Evolutionary conservation across 2,329 filamentous ascomycete genomes (phyloP).

Genomic region (Colletotrichum tabaci): DNA sequence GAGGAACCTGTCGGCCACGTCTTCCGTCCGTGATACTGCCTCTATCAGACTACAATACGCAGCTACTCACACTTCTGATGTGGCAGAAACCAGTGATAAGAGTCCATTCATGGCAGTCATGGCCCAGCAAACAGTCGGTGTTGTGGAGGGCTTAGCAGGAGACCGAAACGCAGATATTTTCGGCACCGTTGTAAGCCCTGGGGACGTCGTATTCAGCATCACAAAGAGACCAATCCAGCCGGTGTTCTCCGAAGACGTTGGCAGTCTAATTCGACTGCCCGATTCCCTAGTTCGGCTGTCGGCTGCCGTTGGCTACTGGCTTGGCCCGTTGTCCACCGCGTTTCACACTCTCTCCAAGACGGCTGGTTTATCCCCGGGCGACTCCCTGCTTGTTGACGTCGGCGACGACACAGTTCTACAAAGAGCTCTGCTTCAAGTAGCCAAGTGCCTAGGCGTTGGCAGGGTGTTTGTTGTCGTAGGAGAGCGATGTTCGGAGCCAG

Average conservation of each 20-base stretch:
- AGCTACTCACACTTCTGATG: no score
- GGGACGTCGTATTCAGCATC: neutral
- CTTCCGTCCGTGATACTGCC: no score
- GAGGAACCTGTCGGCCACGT: no score
- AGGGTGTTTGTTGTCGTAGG: neutral
- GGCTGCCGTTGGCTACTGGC: constrained; percentile 3
- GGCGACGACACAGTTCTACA: neutral
- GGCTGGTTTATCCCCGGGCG: neutral
- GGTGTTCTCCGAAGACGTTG: neutral
- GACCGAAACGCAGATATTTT: neutral
- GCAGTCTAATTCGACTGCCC: neutral
- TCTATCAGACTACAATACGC: no score
- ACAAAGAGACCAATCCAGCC: neutral
- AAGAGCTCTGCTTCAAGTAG: neutral
- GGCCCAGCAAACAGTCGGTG: neutral
- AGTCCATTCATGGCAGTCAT: neutral
- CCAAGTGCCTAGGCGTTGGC: neutral
- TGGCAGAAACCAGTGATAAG: no score
- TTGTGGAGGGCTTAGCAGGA: neutral
- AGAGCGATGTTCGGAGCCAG: neutral
- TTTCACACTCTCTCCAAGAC: neutral
- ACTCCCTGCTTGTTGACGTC: constrained; percentile 7
- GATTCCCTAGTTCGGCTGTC: neutral
- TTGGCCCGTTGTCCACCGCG: neutral
- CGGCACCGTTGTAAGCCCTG: neutral